Evolutionary conservation across 495 filamentous ascomycete species (phyloP).

Genomic region (Aspergillus bridgeri): DNA sequence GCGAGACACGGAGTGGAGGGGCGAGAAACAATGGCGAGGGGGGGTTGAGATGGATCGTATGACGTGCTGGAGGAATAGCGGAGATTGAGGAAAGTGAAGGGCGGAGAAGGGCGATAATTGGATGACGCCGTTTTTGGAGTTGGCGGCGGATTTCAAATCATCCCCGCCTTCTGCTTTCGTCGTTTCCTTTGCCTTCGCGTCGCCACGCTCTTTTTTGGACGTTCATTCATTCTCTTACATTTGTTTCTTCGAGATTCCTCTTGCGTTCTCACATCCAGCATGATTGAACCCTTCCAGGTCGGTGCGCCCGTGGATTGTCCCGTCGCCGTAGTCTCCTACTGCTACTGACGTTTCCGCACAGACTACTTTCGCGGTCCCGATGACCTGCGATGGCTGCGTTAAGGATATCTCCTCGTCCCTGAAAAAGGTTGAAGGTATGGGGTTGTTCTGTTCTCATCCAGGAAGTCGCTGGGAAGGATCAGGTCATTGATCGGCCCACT

Average conservation of each 20-base stretch:
- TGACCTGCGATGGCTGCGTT: conserved; percentile 85
- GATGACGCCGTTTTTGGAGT: conserved; percentile 30
- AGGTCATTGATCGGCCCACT: conserved; percentile 2
- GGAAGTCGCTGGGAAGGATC: background rate
- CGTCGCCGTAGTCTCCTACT: background rate
- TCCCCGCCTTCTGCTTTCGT: conserved; percentile 10
- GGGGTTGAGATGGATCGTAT: background rate
- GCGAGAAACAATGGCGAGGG: background rate
- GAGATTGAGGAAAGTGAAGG: background rate
- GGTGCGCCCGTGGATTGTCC: conserved; percentile 11
- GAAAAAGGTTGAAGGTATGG: conserved; percentile 62
- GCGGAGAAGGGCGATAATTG: conserved; percentile 12
- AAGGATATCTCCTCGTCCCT: conserved; percentile 77
- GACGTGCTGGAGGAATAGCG: background rate
- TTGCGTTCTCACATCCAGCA: conserved; percentile 26
- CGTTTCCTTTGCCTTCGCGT: conserved; percentile 7
- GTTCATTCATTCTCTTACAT: background rate
- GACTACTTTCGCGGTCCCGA: conserved; percentile 92
- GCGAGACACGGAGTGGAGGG: no score
- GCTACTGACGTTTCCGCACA: conserved; percentile 27
- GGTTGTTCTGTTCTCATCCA: background rate
- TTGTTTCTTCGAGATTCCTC: background rate
- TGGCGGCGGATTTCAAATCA: conserved; percentile 39
- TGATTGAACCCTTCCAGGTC: conserved; percentile 60
- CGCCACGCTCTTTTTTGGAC: background rate